These are phyloP conservation scores for Hygrocybe punicea DNA, from an alignment of 768 basidiomycete species.

Conservation along the genomic window DNA sequence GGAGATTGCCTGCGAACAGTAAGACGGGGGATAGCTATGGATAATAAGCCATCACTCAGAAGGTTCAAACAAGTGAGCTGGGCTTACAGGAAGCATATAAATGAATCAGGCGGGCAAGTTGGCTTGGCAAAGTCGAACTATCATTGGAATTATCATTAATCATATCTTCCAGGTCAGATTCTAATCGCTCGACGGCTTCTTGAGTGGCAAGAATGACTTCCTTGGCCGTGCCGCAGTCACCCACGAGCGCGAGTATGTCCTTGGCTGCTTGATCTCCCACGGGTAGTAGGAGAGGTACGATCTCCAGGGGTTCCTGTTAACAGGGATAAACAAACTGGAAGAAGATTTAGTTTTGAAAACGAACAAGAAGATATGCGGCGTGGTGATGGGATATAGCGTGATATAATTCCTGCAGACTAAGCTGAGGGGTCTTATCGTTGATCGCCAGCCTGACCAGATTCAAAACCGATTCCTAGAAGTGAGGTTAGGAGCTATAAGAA, in stretches of 20 bases:
- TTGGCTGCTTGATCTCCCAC: slow-evolving; percentile 36
- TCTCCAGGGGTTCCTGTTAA: slow-evolving; percentile 45
- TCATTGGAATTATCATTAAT: slow-evolving; percentile 17
- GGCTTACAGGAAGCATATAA: slow-evolving; percentile 41
- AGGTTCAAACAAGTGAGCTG: neutral
- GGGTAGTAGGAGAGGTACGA: slow-evolving; percentile 41
- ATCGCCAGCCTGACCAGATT: neutral
- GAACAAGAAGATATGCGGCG: neutral
- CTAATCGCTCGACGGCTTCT: slow-evolving; percentile 43
- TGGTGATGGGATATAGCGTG: neutral
- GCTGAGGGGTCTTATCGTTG: neutral
- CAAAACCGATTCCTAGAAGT: neutral
- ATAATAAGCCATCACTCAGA: neutral
- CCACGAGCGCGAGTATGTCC: slow-evolving; percentile 41
- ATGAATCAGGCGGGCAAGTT: slow-evolving; percentile 37
- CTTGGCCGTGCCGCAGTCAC: slow-evolving; percentile 41
- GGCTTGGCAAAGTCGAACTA: slow-evolving; percentile 26
- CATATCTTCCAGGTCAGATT: slow-evolving; percentile 15
- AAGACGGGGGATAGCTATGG: slow-evolving; percentile 45
- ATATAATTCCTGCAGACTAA: neutral
- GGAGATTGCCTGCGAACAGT: slow-evolving; percentile 42
- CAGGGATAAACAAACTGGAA: neutral
- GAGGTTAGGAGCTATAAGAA: neutral
- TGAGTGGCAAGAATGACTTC: slow-evolving; percentile 48
- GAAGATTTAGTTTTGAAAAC: neutral